Conservation (phyloP, 352 stramenopile genomes). For the Globisporangium echinulatum region DNA sequence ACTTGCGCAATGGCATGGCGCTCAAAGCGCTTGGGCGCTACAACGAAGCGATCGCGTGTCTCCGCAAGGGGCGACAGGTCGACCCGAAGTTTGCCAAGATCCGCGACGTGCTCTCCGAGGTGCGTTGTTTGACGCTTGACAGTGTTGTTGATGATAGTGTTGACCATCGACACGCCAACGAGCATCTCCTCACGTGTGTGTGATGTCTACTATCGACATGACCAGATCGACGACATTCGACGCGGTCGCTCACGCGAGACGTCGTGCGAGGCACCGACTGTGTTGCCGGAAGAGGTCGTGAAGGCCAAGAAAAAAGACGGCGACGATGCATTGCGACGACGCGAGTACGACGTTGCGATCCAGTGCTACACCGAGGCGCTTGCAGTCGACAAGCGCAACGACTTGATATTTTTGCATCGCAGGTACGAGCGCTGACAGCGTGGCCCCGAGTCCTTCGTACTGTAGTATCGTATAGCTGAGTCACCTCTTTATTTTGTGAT, state of each 20-base stretch:
- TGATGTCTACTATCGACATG: too few relatives aligned
- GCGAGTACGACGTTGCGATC: constrained; percentile 41
- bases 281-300: constrained; percentile 7
- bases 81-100: constrained; percentile 70
- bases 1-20: constrained; percentile 89
- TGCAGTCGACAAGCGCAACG: constrained; percentile 40
- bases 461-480: background rate
- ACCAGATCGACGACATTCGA: constrained; percentile 12
- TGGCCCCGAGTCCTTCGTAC: background rate
- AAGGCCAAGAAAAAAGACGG: constrained; percentile 27
- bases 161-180: background rate
- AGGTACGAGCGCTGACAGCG: constrained; percentile 12
- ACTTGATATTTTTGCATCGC: constrained; percentile 45
- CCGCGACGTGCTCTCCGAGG: constrained; percentile 42
- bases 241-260: constrained; percentile 16
- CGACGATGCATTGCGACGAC: constrained; percentile 39
- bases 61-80: constrained; percentile 65
- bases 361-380: constrained; percentile 44
- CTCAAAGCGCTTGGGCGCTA: constrained; percentile 82
- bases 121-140: constrained; percentile 5
- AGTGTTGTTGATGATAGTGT: too few relatives aligned
- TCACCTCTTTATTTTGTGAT: too few relatives aligned
- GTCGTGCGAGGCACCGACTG: constrained; percentile 20
- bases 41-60: constrained; percentile 52
- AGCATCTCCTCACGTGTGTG: background rate